phyloP scores from a whole-genome alignment of 2,329 filamentous ascomycete species.

The Botrytis fragariae region DNA sequence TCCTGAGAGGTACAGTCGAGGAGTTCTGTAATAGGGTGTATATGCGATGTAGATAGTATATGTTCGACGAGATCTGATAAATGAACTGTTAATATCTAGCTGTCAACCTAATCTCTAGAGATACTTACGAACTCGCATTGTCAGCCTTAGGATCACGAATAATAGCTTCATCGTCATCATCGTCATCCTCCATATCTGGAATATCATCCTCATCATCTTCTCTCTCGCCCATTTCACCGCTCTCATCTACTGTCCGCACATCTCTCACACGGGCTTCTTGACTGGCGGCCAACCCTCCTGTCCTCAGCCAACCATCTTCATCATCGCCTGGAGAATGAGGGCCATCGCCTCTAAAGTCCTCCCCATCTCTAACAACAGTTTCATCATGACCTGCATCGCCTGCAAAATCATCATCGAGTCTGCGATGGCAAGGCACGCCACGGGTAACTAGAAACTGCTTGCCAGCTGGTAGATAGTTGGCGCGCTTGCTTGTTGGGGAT shows the following conservation, averaged over 20 bases:
- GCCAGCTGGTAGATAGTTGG: conserved; percentile 74
- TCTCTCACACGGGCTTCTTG: conserved; percentile 75
- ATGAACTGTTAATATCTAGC: neutral
- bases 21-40: conserved; percentile 93
- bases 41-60: conserved; percentile 99
- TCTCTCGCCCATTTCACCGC: conserved; percentile 77
- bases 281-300: conserved; percentile 72
- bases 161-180: conserved; percentile 90
- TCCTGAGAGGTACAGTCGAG: conserved; percentile 90
- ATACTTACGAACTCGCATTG: conserved; percentile 35
- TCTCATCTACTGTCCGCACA: conserved; percentile 84
- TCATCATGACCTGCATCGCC: conserved; percentile 85
- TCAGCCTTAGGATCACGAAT: conserved; percentile 65
- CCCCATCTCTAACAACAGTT: conserved; percentile 77
- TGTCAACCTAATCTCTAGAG: neutral
- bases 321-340: conserved; percentile 53
- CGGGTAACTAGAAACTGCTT: conserved; percentile 97
- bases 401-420: conserved; percentile 90
- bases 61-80: conserved; percentile 71
- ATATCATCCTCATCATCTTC: conserved; percentile 78
- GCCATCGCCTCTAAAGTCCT: conserved; percentile 54
- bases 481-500: conserved; percentile 74
- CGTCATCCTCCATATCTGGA: conserved; percentile 97
- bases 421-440: conserved; percentile 88
- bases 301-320: conserved; percentile 89